Percentiles rank a stretch among this genome's conserved stretches.
phyloP scores from a whole-genome alignment of 352 stramenopile species.

The Globisporangium apiculatum region DNA sequence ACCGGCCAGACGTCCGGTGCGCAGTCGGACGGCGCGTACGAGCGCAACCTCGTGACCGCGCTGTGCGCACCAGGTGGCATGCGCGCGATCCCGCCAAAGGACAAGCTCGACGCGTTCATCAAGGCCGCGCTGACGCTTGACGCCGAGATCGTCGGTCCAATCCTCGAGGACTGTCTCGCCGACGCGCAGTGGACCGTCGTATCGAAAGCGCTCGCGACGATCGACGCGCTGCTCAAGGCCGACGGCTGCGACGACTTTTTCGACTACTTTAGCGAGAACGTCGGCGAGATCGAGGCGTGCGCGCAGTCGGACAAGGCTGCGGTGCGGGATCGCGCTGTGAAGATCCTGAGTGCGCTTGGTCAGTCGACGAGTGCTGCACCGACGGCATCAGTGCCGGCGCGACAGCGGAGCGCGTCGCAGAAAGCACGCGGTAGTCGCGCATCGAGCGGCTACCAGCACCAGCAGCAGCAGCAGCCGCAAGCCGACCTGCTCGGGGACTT shows the following conservation, averaged over 20 bases:
- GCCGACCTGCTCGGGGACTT: conserved; percentile 71
- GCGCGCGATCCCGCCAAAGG: conserved; percentile 91
- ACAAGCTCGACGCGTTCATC: conserved; percentile 92
- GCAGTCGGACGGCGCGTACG: conserved; percentile 86
- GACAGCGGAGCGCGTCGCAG: conserved; percentile 3
- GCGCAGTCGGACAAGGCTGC: conserved; percentile 69
- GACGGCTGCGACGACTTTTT: conserved; percentile 79
- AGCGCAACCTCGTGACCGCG: conserved; percentile 90
- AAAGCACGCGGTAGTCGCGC: conserved; percentile 9
- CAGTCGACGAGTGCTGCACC: conserved; percentile 24
- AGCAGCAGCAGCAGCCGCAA: conserved; percentile 33
- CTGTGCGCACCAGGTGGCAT: conserved; percentile 92
- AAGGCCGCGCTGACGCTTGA: conserved; percentile 89
- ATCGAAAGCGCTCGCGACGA: conserved; percentile 92
- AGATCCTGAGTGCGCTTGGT: conserved; percentile 59
- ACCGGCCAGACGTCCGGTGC: conserved; percentile 64
- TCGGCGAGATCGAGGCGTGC: conserved; percentile 64
- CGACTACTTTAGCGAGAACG: conserved; percentile 83
- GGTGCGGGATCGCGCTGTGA: conserved; percentile 67
- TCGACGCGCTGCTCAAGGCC: conserved; percentile 81
- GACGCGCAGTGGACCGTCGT: conserved; percentile 87
- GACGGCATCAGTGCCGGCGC: conserved; percentile 11
- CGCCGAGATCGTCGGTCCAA: conserved; percentile 90
- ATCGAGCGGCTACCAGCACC: conserved; percentile 24
- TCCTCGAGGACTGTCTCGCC: conserved; percentile 90